phyloP scores from a whole-genome alignment of 371 early-diverging fungal species.

The Rhizopus arrhizus region DNA sequence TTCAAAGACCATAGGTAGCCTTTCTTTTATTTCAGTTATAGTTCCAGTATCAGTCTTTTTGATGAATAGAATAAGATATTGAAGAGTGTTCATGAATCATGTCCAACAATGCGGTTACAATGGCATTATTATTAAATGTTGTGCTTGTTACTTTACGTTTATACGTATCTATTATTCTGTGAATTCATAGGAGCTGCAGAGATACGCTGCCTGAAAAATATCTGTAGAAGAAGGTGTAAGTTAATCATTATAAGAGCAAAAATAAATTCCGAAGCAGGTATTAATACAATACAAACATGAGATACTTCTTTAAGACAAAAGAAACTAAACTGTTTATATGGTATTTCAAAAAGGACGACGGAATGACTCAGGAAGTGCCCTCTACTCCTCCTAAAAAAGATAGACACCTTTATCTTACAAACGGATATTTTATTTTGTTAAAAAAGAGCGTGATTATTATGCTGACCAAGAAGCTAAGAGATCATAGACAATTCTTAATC shows the following conservation, averaged over 20 bases:
- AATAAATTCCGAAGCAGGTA: not conserved
- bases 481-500: not conserved
- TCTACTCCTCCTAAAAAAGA: slow-evolving; percentile 7
- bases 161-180: slow-evolving; percentile 88
- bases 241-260: slow-evolving; percentile 10
- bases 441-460: slow-evolving; percentile 14
- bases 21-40: not conserved
- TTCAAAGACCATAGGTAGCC: slow-evolving; percentile 5
- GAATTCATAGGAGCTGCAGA: slow-evolving; percentile 78
- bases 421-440: too few relatives aligned
- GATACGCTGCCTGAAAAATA: slow-evolving; percentile 67
- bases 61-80: not conserved
- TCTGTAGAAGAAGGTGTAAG: slow-evolving; percentile 92
- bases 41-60: not conserved
- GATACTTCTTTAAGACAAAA: slow-evolving; percentile 5
- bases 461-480: not conserved
- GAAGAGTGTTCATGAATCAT: slow-evolving; percentile 23
- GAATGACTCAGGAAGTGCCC: slow-evolving; percentile 35
- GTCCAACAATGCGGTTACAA: slow-evolving; percentile 87
- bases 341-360: slow-evolving; percentile 40
- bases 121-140: slow-evolving; percentile 88
- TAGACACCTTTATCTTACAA: too few relatives aligned
- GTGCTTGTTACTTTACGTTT: slow-evolving; percentile 87
- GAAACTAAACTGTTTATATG: slow-evolving; percentile 32
- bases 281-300: not conserved